Conservation (phyloP, 2,329 filamentous ascomycete species). For the Torrubiella hemipterigena region DNA sequence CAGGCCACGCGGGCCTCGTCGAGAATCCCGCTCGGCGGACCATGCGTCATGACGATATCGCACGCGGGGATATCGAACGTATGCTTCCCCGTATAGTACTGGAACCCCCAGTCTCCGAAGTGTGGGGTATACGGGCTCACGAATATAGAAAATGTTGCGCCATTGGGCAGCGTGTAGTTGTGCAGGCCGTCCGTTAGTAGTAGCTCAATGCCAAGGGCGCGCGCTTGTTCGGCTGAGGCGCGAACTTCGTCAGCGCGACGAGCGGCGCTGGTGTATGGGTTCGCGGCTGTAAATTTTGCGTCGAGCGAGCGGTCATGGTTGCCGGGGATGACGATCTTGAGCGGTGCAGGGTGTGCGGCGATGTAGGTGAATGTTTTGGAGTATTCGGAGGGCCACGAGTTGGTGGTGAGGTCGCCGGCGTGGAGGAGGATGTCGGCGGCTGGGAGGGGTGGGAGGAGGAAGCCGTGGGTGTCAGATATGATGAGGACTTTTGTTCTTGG, state of each 20-base stretch:
- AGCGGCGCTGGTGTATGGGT: neutral
- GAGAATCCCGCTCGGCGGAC: constrained; percentile 38
- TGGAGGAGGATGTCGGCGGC: constrained; percentile 36
- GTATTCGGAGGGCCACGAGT: constrained; percentile 28
- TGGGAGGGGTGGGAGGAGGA: constrained; percentile 14
- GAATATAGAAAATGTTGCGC: constrained; percentile 34
- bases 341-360: constrained; percentile 26
- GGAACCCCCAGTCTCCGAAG: constrained; percentile 33
- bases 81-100: constrained; percentile 29
- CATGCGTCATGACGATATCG: constrained; percentile 42
- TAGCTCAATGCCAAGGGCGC: constrained; percentile 28
- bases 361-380: constrained; percentile 28
- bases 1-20: constrained; percentile 21
- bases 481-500: constrained; percentile 24
- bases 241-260: constrained; percentile 18
- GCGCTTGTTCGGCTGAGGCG: constrained; percentile 23
- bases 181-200: constrained; percentile 38
- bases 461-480: constrained; percentile 25
- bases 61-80: constrained; percentile 20
- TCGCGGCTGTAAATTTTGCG: constrained; percentile 6
- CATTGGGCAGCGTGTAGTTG: constrained; percentile 33
- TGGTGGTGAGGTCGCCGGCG: constrained; percentile 38
- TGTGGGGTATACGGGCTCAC: constrained; percentile 41
- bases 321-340: constrained; percentile 43
- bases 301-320: constrained; percentile 41